Base-by-base conservation (phyloP, 805 yeast genomes). In the Lachancea sp. region DNA sequence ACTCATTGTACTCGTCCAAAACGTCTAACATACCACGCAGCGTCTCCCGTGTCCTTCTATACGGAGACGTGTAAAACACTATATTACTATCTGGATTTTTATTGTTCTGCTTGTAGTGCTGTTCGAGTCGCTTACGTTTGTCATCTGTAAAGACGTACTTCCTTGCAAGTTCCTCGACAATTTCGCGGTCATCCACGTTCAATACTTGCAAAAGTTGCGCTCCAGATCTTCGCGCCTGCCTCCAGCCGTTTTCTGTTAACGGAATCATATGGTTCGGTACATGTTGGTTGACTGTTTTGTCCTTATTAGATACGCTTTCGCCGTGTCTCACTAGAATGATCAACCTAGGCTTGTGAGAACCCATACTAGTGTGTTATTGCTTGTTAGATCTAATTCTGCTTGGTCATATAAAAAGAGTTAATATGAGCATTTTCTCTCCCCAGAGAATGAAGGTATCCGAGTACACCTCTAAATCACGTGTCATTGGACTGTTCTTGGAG, bases 281-380 rank as follows among this genome's bases (percentile, higher is more conserved):
- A 54, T 71, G 70, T 41, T 81, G 69, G 59, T 89, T 89, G 38
- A 89, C 88, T 1, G 78, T 65, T 57, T 89, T 88, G 61, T 89
- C 95, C 42, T 72, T 77, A 63, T 89, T 89, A 7, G 96, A 94
- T 55, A 85, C 94, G 4, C 92, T 82, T 56, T 89, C 96, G 19
- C 97, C 97, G 58, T 89, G 97, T 48, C 97, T 78, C 9, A 89
- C 78, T 20, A 89, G 68, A 38, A 89, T 67, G 20, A 89, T 86
- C 23, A 88, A 69, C 37, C 65, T 50, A n/a, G 65, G 65, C 77
- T 77, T 60, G 28, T 47, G 51, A 17, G 25, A 6, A 5, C 38
- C 29, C 34, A 39, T 17, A 9, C 18, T 8, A 18, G 5, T 17
- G n/a, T 3, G 6, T 8, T 18, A 11, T 30, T 4, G 21, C 6